Base-by-base conservation (phyloP, 805 yeast species). In the Monosporozyma aerobia region DNA sequence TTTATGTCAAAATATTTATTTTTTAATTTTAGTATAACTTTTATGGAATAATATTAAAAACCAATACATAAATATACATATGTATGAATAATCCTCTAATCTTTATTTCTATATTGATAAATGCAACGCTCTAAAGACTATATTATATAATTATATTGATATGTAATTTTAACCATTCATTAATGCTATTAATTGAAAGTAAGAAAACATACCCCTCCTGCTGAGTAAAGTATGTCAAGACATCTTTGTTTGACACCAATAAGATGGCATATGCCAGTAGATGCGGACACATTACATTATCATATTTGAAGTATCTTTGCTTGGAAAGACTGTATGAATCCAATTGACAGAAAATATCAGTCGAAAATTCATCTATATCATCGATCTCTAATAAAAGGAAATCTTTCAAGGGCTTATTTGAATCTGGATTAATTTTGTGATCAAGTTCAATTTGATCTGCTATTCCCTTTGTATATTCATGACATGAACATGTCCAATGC, bases 121-220 rank as follows among this genome's bases (percentile, higher is more conserved):
- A 27, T 27, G 29, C 29, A 27, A 27, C 7, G 7, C 7, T 27
- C 7, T 5, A 27, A 1, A 29, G 3, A 11, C 19, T 25, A n/a
- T 27, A n/a, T 32, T 32, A 16, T 11, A 33, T 9, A 19, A 66
- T 61, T 25, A 69, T 62, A 47, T 69, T 69, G 23, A 67, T 62
- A 50, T 69, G 73, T 37, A 69, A 49, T 41, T 58, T 61, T 14
- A 69, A 54, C 73, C 73, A 69, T 46, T 69, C 73, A 51, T 69
- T 71, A 25, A 63, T 57, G 50, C 57, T 64, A 9, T 54, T 54
- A 16, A 68, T 54, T 11, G 57, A 47, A 3, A 69, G 55, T 22
- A 65, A 33, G 3, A 63, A 55, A 0, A 67, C 68, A 19, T 59
- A 57, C 9, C 53, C 47, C 14, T 58, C 60, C 8, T 25, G 52